These are phyloP conservation scores for Eimeria zaria DNA, from an alignment of 169 alveolate species.

Conservation along the genomic window DNA sequence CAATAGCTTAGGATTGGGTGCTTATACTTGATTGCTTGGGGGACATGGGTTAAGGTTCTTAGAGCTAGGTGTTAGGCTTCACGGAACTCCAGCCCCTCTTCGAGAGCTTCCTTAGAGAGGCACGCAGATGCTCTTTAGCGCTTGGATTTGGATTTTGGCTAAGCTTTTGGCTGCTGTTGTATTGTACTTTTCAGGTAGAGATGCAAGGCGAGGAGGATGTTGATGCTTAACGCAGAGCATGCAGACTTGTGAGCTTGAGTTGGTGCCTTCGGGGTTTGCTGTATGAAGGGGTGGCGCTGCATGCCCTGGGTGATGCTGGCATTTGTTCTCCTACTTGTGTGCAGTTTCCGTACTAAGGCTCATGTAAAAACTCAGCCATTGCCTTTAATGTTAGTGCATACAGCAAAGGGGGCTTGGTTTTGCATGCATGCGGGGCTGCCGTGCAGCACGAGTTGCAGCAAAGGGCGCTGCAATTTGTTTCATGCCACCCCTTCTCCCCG, in stretches of 20 bases:
- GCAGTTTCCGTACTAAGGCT: too few species aligned
- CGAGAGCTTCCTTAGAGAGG: neutral
- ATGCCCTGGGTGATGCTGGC: neutral
- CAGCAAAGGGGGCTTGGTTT: too few species aligned
- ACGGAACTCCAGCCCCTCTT: neutral
- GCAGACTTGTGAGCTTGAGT: neutral
- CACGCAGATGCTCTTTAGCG: neutral
- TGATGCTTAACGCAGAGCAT: neutral
- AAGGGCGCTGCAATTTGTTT: too few species aligned
- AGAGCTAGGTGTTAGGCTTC: neutral
- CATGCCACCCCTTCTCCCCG: too few species aligned
- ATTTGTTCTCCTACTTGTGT: neutral
- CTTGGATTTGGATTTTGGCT: neutral
- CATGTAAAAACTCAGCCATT: too few species aligned
- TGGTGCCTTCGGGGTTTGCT: neutral
- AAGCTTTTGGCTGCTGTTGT: neutral
- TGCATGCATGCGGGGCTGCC: too few species aligned
- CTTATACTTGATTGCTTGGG: neutral
- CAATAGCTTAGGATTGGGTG: neutral
- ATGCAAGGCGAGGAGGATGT: conserved; percentile 1
- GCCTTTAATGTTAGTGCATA: too few species aligned
- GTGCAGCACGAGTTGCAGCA: too few species aligned
- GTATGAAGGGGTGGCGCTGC: neutral
- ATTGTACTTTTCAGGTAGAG: neutral
- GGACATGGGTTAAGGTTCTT: neutral